These are phyloP conservation scores for Panellus pusillus DNA, from an alignment of 768 basidiomycete species.

Conservation along the genomic window DNA sequence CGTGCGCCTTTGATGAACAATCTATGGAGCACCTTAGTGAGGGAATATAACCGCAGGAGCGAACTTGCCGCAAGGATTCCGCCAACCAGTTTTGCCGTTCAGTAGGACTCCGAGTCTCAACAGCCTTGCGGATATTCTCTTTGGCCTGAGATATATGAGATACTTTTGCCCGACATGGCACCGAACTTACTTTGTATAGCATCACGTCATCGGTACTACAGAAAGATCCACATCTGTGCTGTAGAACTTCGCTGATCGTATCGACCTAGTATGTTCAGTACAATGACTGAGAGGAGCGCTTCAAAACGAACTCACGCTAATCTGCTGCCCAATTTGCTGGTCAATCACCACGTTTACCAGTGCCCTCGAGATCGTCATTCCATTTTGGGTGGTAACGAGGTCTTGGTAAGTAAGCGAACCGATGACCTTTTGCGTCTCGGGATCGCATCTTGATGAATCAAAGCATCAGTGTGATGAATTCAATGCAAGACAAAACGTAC, in stretches of 20 bases:
- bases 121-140: conserved; percentile 89
- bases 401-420: conserved; percentile 78
- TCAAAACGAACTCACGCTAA: conserved; percentile 60
- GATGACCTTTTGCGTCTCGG: conserved; percentile 69
- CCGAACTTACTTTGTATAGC: conserved; percentile 77
- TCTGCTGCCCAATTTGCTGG: conserved; percentile 96
- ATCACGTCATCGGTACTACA: conserved; percentile 98
- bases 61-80: conserved; percentile 79
- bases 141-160: conserved; percentile 60
- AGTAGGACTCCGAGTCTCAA: conserved; percentile 68
- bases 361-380: conserved; percentile 84
- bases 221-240: conserved; percentile 94
- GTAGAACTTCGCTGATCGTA: conserved; percentile 92
- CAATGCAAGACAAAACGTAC: conserved; percentile 43
- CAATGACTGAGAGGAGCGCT: conserved; percentile 12
- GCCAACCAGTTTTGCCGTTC: conserved; percentile 80
- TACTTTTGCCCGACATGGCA: conserved; percentile 4
- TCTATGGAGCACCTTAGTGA: conserved; percentile 38
- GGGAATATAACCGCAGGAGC: conserved; percentile 3
- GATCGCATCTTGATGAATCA: conserved; percentile 57
- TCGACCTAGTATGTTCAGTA: conserved; percentile 67
- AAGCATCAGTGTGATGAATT: conserved; percentile 1
- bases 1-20: conserved; percentile 87
- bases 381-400: conserved; percentile 80
- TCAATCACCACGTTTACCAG: conserved; percentile 96